phyloP scores from a whole-genome alignment of 768 basidiomycete genomes.

The Tremella fuciformis region DNA sequence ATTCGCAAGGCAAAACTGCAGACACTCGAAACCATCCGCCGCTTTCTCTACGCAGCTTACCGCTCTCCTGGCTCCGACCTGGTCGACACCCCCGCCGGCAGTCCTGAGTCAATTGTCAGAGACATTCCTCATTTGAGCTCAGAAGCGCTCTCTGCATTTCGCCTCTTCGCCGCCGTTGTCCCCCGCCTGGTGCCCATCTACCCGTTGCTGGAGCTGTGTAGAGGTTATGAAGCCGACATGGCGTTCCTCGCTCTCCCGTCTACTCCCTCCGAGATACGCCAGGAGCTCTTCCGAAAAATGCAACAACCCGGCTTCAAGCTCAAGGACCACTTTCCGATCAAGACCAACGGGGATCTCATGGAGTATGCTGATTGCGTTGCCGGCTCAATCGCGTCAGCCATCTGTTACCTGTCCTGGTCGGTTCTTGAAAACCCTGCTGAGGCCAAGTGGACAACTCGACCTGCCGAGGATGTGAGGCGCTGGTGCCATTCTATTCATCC shows the following conservation, averaged over 20 bases:
- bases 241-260: conserved; percentile 28
- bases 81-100: conserved; percentile 7
- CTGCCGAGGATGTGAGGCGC: not conserved
- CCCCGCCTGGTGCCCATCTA: conserved; percentile 41
- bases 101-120: conserved; percentile 27
- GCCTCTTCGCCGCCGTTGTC: conserved; percentile 40
- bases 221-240: conserved; percentile 47
- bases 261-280: not conserved
- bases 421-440: conserved; percentile 15
- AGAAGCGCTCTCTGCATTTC: conserved; percentile 36
- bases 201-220: conserved; percentile 46
- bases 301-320: conserved; percentile 69
- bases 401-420: conserved; percentile 51
- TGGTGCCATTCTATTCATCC: not conserved
- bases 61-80: no score
- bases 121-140: conserved; percentile 25
- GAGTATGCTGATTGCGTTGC: conserved; percentile 53
- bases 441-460: conserved; percentile 3
- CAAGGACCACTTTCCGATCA: conserved; percentile 43
- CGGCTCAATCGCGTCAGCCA: conserved; percentile 52
- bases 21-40: conserved; percentile 23
- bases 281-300: conserved; percentile 58
- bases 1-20: conserved; percentile 8
- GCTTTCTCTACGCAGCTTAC: conserved; percentile 25
- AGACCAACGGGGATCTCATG: conserved; percentile 47